Evolutionary conservation across 768 basidiomycete species (phyloP).

Genomic region (Chalciporus sphaerocephalus): DNA sequence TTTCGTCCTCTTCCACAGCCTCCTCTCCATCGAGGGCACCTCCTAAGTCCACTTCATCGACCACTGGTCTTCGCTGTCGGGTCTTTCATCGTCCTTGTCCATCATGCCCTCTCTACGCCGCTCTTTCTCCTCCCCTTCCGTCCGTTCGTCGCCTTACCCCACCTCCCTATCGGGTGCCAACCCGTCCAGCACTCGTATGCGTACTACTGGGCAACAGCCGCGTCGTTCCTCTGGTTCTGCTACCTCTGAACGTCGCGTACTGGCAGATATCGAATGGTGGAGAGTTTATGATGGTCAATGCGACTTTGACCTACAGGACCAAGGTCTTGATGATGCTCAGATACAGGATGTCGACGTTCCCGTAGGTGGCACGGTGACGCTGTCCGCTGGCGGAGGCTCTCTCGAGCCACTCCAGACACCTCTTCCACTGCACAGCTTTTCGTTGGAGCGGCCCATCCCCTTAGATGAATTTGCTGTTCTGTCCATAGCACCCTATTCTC

Average conservation of each 20-base stretch:
- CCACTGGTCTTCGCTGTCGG: conserved; percentile 19
- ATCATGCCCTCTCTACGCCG: conserved; percentile 77
- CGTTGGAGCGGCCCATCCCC: conserved; percentile 30
- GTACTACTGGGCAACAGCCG: conserved; percentile 34
- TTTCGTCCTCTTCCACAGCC: conserved; percentile 25
- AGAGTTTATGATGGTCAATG: conserved; percentile 70
- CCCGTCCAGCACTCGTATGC: conserved; percentile 35
- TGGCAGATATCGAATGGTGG: conserved; percentile 90
- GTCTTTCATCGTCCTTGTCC: conserved; percentile 12
- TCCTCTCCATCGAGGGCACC: conserved; percentile 36
- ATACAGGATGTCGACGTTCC: conserved; percentile 10
- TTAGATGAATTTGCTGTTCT: conserved; percentile 49
- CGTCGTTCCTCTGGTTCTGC: conserved; percentile 71
- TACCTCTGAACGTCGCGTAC: conserved; percentile 58
- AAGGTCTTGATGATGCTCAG: conserved; percentile 20
- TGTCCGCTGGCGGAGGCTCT: conserved; percentile 37
- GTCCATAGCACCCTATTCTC: conserved; percentile 54
- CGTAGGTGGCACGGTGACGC: conserved; percentile 27
- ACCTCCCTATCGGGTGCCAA: conserved; percentile 34
- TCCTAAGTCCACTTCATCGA: conserved; percentile 27
- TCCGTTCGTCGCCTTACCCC: conserved; percentile 67
- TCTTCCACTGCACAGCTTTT: conserved; percentile 22
- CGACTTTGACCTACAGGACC: conserved; percentile 30
- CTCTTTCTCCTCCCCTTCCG: conserved; percentile 63
- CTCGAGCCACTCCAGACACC: conserved; percentile 37